Conservation (phyloP, 306 rosid species). For the Rubus parviflorus region DNA sequence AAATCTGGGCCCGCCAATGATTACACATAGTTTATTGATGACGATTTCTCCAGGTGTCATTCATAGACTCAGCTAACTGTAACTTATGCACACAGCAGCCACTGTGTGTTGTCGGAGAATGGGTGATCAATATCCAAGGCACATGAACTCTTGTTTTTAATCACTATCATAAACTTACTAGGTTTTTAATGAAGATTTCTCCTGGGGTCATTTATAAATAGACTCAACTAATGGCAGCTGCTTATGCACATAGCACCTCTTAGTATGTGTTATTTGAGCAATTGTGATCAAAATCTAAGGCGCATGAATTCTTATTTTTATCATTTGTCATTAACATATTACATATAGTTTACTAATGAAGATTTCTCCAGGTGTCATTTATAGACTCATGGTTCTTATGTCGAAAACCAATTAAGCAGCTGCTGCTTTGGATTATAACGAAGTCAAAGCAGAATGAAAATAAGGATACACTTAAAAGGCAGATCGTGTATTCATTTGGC, state of each 20-base stretch:
- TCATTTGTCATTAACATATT: background rate
- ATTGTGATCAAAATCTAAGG: background rate
- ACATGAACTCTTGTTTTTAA: background rate
- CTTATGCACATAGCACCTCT: background rate
- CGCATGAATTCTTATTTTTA: background rate
- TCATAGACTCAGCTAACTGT: background rate
- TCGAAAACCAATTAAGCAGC: constrained; percentile 51
- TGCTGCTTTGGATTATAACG: constrained; percentile 71
- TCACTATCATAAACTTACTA: background rate
- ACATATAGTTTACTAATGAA: background rate
- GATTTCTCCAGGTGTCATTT: constrained; percentile 58
- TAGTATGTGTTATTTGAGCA: background rate
- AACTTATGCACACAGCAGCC: background rate
- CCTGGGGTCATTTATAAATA: too few relatives aligned
- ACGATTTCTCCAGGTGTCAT: background rate
- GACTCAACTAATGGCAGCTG: background rate
- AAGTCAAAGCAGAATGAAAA: constrained; percentile 47
- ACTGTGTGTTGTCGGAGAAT: background rate
- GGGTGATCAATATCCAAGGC: background rate
- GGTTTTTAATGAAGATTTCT: too few relatives aligned
- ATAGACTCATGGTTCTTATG: constrained; percentile 76
- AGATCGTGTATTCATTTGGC: constrained; percentile 72
- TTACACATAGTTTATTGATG: background rate
- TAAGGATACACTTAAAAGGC: constrained; percentile 44
- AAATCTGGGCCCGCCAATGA: background rate